Evolutionary conservation across 345 rosid genomes (phyloP), one percentile per base, ranked within the genome.

Genomic region (Mercurialis annua): DNA sequence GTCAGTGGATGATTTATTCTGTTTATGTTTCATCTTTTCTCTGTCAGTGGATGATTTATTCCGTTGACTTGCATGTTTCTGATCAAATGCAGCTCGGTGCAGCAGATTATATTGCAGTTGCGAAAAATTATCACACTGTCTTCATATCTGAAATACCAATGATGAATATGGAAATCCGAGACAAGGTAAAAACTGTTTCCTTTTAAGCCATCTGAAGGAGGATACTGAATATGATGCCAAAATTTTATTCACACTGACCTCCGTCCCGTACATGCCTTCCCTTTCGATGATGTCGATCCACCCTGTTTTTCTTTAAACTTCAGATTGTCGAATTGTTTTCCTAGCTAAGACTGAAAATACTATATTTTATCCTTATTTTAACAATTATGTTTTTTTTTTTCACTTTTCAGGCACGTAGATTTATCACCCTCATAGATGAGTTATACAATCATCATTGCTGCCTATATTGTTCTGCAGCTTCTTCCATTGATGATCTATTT

Each of bases 381-480:
- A 23, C 21, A 18, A 49, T 63, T 29, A 7, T 18, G 5, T 48
- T 66, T 51, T 58, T 72, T 48, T 66, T 51, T 58, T 72, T 53
- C 51, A 38, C 43, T 62, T 76, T 64, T 59, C 86, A 90, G 98
- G 98, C 98, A 52, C 93, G 98, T 68, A 84, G 98, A 78, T 92
- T 92, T 80, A 90, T 92, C 72, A 90, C 98, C 47, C 92, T 92
- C 62, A 68, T 92, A 6, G 98, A 92, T 77, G 98, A 92, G 82
- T 78, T 92, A 52, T 90, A 92, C 81, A 92, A 92, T 78, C 95
- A 88, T 73, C 98, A 90, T 71, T 90, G 98, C 82, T 53, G 84
- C 80, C 82, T 92, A 55, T 74, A 83, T 76, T 90, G 89, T 69
- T 68, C 76, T 12, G 90, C 97, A 2, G 87, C 90, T 61, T 60